Base-by-base conservation (phyloP, 2,329 filamentous ascomycete genomes). In the Aureobasidium mangrovei region DNA sequence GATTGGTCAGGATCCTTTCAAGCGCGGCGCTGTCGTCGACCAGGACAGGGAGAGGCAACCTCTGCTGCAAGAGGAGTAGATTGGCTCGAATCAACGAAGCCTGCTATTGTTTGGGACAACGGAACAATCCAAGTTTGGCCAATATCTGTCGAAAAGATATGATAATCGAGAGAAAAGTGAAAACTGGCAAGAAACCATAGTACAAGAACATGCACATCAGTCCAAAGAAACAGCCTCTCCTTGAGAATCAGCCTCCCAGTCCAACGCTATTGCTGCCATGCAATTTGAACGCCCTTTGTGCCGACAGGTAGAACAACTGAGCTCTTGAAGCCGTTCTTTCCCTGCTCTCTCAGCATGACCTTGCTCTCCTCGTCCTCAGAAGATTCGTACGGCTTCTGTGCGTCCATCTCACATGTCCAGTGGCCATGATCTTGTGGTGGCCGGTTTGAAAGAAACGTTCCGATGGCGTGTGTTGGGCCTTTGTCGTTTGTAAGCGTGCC, bases 1-100 rank as follows among this genome's bases (percentile, higher is more conserved):
- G 64, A 76, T 81, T 9, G 84, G 84, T 56, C 74, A 76, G 53
- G 78, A 83, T 58, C 72, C 70, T 46, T 80, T 80, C 70, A 74
- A 64, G 28, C 65, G 67, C 24, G 68, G 74, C 4, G 65, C 70
- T 42, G 65, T 74, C 53, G 72, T 75, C 51, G 65, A 62, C 55
- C 71, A 74, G 59, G 78, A 80, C 55, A 70, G 74, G 10, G 78
- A 81, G 67, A 69, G 78, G 49, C 72, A 76, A 54, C 78, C 78
- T 3, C 62, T 81, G 65, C 69, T 81, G 57, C 70, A 74, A 31
- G 72, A 75, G 35, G 62, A 69, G 43, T 67, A 61, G 47, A 52
- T 33, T 6, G 12, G 0, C 18, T 32, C 31, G 33, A 36, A 26
- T 3, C 18, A 6, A 7, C 7, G 7, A 28, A 18, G 9, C 6